Base-by-base conservation (phyloP, 1,284 basidiomycete species). In the Malassezia japonica region DNA sequence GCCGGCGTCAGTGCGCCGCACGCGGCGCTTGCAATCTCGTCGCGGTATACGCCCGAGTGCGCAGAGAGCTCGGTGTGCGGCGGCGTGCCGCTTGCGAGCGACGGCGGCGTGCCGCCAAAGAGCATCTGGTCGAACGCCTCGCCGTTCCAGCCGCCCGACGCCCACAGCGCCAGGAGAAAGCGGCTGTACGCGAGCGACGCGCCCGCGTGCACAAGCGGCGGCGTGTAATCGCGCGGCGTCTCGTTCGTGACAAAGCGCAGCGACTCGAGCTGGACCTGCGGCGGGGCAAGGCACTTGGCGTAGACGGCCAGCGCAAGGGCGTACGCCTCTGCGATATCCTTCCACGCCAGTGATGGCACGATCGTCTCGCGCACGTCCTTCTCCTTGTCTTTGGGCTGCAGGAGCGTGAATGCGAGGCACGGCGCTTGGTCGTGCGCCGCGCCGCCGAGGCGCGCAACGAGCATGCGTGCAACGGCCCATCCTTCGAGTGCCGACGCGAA, bases 121-220 rank as follows among this genome's bases (percentile, higher is more conserved):
- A 72, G 45, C 21, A 72, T 56, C 56, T 70, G 68, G 53, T 72
- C 70, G 43, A 71, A 71, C 23, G 60, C 62, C 38, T 70, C 70
- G 38, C 60, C 66, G 35, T 69, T 71, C 66, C 67, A 72, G 0
- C 70, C 70, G 15, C 59, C 61, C 2, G 58, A 64, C 2, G 68
- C 62, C 63, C 65, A 72, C 12, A 72, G 55, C 1, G 70, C 66
- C 10, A 71, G 55, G 32, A 72, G 56, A 46, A 72, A 64, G 35
- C 68, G 56, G 6, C 68, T 57, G 31, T 69, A 69, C 39, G 65
- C 54, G 20, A 70, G 53, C 41, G 67, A 69, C 1, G 67, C 68
- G 6, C 43, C 52, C 6, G 65, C 66, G 29, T 72, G 65, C 32
- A 72, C 62, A 21, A 64, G 42, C 16, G 70, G 70, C 47, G 70